Conservation (phyloP, 805 yeast species). For the Cyberlindnera euphorbiae region DNA sequence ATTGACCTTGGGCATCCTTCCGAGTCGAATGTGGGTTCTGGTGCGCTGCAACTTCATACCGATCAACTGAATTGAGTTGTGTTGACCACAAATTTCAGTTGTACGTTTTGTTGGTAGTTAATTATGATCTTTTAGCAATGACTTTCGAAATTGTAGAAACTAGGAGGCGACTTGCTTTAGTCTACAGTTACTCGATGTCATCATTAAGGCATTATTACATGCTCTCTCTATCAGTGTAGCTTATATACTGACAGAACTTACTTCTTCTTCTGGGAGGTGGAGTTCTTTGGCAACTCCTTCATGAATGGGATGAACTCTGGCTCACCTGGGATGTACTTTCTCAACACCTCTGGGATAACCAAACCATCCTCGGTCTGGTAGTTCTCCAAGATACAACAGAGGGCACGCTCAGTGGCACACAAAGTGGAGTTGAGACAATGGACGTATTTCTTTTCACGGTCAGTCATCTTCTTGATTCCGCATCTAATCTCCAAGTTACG, state of each 20-base stretch:
- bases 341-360: slow-evolving; percentile 88
- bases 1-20: no score
- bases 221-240: no score
- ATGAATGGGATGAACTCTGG: slow-evolving; percentile 92
- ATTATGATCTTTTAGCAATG: no score
- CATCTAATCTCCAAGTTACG: slow-evolving; percentile 98
- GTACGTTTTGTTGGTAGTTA: no score
- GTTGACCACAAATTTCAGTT: no score
- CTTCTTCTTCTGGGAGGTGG: slow-evolving; percentile 70
- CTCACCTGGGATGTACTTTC: slow-evolving; percentile 96
- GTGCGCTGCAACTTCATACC: no score
- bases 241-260: neutral
- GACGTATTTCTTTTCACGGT: slow-evolving; percentile 94
- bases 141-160: no score
- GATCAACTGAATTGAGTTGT: no score
- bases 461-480: slow-evolving; percentile 93
- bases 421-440: slow-evolving; percentile 97
- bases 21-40: neutral
- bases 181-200: no score
- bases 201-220: no score
- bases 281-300: slow-evolving; percentile 91
- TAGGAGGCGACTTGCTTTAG: no score
- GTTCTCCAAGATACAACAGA: slow-evolving; percentile 95
- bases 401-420: slow-evolving; percentile 97
- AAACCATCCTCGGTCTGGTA: slow-evolving; percentile 97